phyloP scores from a whole-genome alignment of 805 yeast species.

The Wickerhamomyces sydowiorum region DNA sequence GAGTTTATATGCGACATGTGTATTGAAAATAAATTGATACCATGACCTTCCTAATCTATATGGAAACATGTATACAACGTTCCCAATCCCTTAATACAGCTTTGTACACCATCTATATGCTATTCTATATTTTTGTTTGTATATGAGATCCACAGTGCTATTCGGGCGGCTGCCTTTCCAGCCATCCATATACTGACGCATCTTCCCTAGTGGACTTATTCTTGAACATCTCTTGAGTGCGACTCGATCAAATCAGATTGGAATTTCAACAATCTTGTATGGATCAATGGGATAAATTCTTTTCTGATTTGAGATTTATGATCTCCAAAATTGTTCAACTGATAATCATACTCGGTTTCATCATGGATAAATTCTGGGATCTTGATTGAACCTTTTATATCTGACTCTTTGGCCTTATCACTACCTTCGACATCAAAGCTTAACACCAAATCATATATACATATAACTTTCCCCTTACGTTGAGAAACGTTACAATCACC shows the following conservation, averaged over 20 bases:
- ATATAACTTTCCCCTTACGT: constrained; percentile 74
- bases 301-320: constrained; percentile 33
- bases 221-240: constrained; percentile 62
- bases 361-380: constrained; percentile 75
- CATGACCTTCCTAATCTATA: too few species aligned
- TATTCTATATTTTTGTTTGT: too few species aligned
- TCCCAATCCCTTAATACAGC: too few species aligned
- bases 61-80: too few species aligned
- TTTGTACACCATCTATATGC: too few species aligned
- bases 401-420: constrained; percentile 25
- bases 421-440: constrained; percentile 39
- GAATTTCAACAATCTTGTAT: constrained; percentile 44
- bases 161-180: too few species aligned
- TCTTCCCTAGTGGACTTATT: too few species aligned
- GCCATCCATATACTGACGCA: too few species aligned
- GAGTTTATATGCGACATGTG: background rate
- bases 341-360: constrained; percentile 61
- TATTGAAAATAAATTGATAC: too few species aligned
- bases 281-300: constrained; percentile 47
- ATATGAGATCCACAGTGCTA: too few species aligned
- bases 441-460: constrained; percentile 64
- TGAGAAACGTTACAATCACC: constrained; percentile 85
- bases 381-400: constrained; percentile 37
- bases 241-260: constrained; percentile 57
- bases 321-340: constrained; percentile 37